Evolutionary conservation across 192 early-diverging fungal species (phyloP).

Genomic region (Spinellus fusiger): DNA sequence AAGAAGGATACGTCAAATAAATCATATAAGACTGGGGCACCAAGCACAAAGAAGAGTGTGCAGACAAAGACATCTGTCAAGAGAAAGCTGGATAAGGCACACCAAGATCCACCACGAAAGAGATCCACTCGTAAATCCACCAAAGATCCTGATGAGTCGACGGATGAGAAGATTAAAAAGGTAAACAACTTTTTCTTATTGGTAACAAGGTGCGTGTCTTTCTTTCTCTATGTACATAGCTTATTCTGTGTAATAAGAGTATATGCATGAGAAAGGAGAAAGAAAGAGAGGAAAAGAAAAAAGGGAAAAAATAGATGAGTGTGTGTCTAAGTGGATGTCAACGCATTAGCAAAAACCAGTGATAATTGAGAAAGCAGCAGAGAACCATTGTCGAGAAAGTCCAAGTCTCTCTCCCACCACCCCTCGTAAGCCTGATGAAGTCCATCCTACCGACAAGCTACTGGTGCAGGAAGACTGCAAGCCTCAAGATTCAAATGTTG

Average conservation of each 20-base stretch:
- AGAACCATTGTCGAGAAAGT: neutral
- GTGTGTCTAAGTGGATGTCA: too few relatives aligned
- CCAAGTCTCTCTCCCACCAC: too few relatives aligned
- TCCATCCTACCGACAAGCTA: neutral
- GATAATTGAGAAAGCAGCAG: neutral
- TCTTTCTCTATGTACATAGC: neutral
- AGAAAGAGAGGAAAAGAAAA: constrained; percentile 8
- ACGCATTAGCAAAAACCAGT: neutral
- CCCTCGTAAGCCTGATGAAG: neutral
- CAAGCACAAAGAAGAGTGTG: neutral
- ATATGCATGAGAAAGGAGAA: constrained; percentile 14
- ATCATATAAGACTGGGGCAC: neutral
- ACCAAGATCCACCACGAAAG: neutral
- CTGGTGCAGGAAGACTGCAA: neutral
- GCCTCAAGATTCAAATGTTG: neutral
- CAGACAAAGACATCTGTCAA: too few relatives aligned
- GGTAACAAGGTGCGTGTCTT: neutral
- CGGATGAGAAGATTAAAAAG: neutral
- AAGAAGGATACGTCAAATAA: neutral
- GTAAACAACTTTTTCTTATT: neutral
- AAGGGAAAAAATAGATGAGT: neutral
- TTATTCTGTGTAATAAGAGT: constrained; percentile 7
- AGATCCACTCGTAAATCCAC: neutral
- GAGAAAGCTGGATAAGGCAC: neutral
- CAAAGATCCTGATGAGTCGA: neutral